These are phyloP conservation scores for Suhomyces chickasaworum DNA, from an alignment of 1,139 yeast species.

Conservation along the genomic window DNA sequence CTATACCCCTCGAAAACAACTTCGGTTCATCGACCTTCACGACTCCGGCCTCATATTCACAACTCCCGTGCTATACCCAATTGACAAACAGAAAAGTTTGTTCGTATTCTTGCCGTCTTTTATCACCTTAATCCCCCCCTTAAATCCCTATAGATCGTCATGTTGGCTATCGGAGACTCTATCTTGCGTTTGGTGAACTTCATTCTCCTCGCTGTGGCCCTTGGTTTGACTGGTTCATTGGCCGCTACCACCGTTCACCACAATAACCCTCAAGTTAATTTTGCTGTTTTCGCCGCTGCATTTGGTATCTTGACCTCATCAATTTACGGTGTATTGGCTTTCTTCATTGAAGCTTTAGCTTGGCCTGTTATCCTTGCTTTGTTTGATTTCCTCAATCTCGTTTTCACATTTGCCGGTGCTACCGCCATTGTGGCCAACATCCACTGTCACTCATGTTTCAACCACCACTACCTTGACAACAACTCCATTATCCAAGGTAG, in stretches of 20 bases:
- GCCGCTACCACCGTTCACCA: conserved; percentile 63
- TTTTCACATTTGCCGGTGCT: conserved; percentile 93
- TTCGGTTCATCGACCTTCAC: background rate
- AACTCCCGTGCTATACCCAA: background rate
- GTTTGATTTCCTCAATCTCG: conserved; percentile 83
- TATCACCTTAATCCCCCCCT: no score
- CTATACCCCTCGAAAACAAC: background rate
- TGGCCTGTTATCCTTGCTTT: conserved; percentile 78
- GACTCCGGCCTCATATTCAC: background rate
- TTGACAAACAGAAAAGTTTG: no score
- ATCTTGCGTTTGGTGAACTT: conserved; percentile 75
- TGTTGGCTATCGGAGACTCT: conserved; percentile 73
- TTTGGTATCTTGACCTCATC: conserved; percentile 82
- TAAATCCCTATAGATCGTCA: conserved; percentile 15
- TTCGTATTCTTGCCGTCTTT: no score
- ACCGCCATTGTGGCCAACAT: conserved; percentile 91
- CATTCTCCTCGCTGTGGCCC: conserved; percentile 69
- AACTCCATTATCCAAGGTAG: conserved; percentile 79
- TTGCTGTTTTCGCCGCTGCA: conserved; percentile 82
- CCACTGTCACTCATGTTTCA: conserved; percentile 81
- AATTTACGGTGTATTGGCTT: conserved; percentile 77
- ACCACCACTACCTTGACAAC: conserved; percentile 59
- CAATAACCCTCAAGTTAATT: conserved; percentile 82
- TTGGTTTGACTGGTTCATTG: conserved; percentile 85
- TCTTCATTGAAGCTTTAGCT: conserved; percentile 75